Evolutionary conservation across 805 yeast genomes (phyloP).

Genomic region (Candida vaughaniae): DNA sequence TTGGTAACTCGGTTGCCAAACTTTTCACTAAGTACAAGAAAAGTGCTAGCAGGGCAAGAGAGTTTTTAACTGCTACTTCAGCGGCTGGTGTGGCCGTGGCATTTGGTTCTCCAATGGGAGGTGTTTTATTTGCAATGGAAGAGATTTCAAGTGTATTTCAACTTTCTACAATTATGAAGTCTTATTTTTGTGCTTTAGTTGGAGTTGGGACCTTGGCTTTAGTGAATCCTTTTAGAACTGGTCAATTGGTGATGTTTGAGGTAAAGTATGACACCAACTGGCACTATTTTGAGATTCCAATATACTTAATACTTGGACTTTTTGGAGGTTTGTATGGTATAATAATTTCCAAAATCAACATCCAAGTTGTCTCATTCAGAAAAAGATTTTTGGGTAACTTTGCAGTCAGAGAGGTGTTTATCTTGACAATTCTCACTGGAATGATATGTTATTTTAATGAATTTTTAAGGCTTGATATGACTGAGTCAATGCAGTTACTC

Average conservation of each 20-base stretch:
- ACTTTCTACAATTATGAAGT: slow-evolving; percentile 81
- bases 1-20: slow-evolving; percentile 76
- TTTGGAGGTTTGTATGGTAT: slow-evolving; percentile 94
- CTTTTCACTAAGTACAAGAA: slow-evolving; percentile 45
- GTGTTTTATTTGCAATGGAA: slow-evolving; percentile 89
- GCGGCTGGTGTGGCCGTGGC: slow-evolving; percentile 99
- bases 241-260: slow-evolving; percentile 89
- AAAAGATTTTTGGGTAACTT: slow-evolving; percentile 58
- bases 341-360: slow-evolving; percentile 69
- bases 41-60: slow-evolving; percentile 48
- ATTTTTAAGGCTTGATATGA: slow-evolving; percentile 85
- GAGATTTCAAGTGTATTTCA: slow-evolving; percentile 79
- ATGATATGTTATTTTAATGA: slow-evolving; percentile 79
- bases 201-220: slow-evolving; percentile 81
- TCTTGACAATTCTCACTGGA: slow-evolving; percentile 69
- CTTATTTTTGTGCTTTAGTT: slow-evolving; percentile 85
- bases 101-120: slow-evolving; percentile 95
- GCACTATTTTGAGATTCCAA: slow-evolving; percentile 82
- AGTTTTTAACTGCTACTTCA: slow-evolving; percentile 81
- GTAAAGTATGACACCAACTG: slow-evolving; percentile 86
- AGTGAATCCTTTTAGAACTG: slow-evolving; percentile 90
- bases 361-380: slow-evolving; percentile 73
- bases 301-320: slow-evolving; percentile 73
- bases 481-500: slow-evolving; percentile 86
- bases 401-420: slow-evolving; percentile 70